Conservation (phyloP, 768 basidiomycete species). For the Boletus pseudo-olivaceus region DNA sequence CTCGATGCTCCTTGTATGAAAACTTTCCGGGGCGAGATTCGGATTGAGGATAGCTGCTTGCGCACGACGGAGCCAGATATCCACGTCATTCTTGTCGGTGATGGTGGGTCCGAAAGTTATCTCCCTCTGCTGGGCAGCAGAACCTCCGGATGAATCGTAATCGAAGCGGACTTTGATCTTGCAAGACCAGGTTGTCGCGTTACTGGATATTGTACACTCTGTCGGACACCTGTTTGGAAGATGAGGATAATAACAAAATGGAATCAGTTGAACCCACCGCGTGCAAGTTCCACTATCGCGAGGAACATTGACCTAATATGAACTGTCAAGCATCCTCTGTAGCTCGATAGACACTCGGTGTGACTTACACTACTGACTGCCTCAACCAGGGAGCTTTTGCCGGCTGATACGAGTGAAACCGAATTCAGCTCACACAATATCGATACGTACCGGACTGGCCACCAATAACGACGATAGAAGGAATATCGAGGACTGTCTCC, state of each 20-base stretch:
- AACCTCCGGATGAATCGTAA: slow-evolving; percentile 28
- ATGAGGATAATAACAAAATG: background rate
- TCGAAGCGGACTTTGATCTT: slow-evolving; percentile 40
- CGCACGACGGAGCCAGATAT: slow-evolving; percentile 43
- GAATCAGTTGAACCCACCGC: slow-evolving; percentile 31
- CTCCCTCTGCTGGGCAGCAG: slow-evolving; percentile 6
- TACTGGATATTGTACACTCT: slow-evolving; percentile 48
- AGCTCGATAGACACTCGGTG: background rate
- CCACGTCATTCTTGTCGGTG: slow-evolving; percentile 31
- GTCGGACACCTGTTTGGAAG: slow-evolving; percentile 43
- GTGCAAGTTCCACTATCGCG: slow-evolving; percentile 62
- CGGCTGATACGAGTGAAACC: slow-evolving; percentile 35
- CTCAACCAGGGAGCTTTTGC: slow-evolving; percentile 59
- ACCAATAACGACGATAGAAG: slow-evolving; percentile 55
- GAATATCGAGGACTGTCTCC: slow-evolving; percentile 39
- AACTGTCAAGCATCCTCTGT: background rate
- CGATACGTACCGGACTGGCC: slow-evolving; percentile 47
- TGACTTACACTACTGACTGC: slow-evolving; percentile 50
- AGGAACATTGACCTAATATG: slow-evolving; percentile 52
- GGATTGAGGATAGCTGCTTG: slow-evolving; percentile 44
- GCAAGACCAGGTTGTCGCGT: slow-evolving; percentile 40
- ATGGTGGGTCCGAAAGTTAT: slow-evolving; percentile 32
- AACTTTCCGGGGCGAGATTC: slow-evolving; percentile 6
- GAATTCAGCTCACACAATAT: background rate
- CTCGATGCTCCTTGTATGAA: slow-evolving; percentile 19